Evolutionary conservation across 2,329 filamentous ascomycete species (phyloP), one percentile per base, ranked within the genome.

Genomic region (Aspergillus fumigatiaffinis): DNA sequence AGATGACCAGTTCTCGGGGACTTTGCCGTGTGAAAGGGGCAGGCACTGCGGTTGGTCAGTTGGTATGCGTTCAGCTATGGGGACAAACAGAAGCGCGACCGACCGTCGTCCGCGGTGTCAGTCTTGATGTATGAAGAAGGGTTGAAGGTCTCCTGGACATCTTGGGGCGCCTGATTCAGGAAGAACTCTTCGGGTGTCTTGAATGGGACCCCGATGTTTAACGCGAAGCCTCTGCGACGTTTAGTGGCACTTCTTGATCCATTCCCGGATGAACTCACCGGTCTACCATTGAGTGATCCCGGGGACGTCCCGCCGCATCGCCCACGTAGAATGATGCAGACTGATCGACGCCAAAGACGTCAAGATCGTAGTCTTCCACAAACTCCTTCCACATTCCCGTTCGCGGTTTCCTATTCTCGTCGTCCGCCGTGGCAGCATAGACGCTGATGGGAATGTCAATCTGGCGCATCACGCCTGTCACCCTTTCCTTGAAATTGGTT

Each of bases 101-200:
- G 55, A 78, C 76, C 67, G 38, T 70, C 61, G 47, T 75, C 70
- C 55, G 60, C 61, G 23, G 65, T 50, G 28, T 68, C 65, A 25
- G 57, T 46, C 5, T 71, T 61, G 29, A 85, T 75, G 66, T 88
- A 86, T 3, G 78, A 71, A 1, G 76, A 75, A 20, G 92, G 84
- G 61, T 97, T 87, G 65, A 97, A 95, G 0, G 84, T 78, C 55
- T 90, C 82, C 9, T 75, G 74, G 68, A 90, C 94, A 1, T 85
- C 82, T 62, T 86, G 82, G 1, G 88, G 79, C 25, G 82, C 68
- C 64, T 91, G 84, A 1, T 82, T 82, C 0, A 93, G 82, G 70
- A 97, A 97, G 76, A 88, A 96, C 72, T 97, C 92, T 69, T 99
- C 94, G 0, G 94, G 94, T 0, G 93, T 96, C 56, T 86, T 79